Evolutionary conservation across 2,329 filamentous ascomycete species (phyloP), one percentile per base, ranked within the genome.

Genomic region (Pseudocercospora pini-densiflorae): DNA sequence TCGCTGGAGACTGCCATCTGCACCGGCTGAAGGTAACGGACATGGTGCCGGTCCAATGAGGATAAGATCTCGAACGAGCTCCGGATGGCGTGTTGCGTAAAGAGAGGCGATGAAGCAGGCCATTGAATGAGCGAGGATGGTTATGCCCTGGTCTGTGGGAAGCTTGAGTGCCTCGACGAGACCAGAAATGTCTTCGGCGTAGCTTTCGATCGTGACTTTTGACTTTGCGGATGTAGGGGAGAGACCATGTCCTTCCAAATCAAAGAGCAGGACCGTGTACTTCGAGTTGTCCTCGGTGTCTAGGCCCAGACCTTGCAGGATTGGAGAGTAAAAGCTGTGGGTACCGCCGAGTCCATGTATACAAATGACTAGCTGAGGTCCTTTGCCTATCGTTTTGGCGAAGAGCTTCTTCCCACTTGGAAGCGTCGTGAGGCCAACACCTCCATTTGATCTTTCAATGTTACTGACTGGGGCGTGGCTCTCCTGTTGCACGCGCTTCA

Each of bases 171-270:
- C 63, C 3, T 77, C 60, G 65, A 82, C 80, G 1, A 86, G 53
- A 2, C 75, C 76, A 2, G 73, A 61, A 1, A 86, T 57, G 3
- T 77, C 77, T 4, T 74, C 61, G 0, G 81, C 80, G 51, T 84
- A 80, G 0, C 80, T 83, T 0, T 74, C 70, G 43, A 88, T 81
- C 5, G 76, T 81, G 10, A 85, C 61, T 1, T 69, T 69, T 58
- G 77, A 81, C 2, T 80, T 75, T 0, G 85, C 81, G 8, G 79
- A 80, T 0, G 85, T 86, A 0, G 85, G 85, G 1, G 83, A 85
- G 6, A 84, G 76, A 0, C 86, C 86, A 67, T 87, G 85, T 2
- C 86, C 86, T 74, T 88, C 86, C 2, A 88, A 76, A 67, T 88
- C 86, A 64, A 83, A 82, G 0, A 86, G 71, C 65, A 70, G 55